Evolutionary conservation across 2,329 filamentous ascomycete species (phyloP).

Genomic region (Fonsecaea pedrosoi): DNA sequence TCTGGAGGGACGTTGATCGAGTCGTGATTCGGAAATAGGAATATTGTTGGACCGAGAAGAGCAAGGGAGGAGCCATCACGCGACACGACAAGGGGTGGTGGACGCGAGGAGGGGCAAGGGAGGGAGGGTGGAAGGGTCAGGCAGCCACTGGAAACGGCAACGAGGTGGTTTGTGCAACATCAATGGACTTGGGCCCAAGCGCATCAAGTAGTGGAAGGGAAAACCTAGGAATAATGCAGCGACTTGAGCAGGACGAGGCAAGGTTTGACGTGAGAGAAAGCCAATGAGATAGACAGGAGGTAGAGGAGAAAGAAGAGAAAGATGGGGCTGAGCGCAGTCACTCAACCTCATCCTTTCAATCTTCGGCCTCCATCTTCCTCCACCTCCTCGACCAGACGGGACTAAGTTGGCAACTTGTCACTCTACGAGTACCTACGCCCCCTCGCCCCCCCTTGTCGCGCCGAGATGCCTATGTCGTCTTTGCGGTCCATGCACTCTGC

Average conservation of each 20-base stretch:
- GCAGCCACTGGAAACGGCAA: constrained; percentile 3
- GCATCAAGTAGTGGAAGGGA: too few species aligned
- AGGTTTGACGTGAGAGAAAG: constrained; percentile 5
- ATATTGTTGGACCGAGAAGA: constrained; percentile 16
- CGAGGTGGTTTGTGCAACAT: constrained; percentile 18
- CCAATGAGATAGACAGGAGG: neutral
- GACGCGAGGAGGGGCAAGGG: neutral
- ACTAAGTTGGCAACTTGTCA: neutral
- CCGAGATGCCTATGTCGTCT: neutral
- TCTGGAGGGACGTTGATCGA: constrained; percentile 13
- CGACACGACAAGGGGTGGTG: constrained; percentile 7
- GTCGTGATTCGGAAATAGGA: constrained; percentile 11
- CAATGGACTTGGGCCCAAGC: neutral
- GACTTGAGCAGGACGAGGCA: neutral
- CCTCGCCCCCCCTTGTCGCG: neutral
- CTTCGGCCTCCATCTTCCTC: neutral
- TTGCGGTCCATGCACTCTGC: neutral
- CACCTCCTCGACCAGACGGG: neutral
- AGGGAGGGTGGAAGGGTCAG: neutral
- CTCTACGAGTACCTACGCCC: neutral
- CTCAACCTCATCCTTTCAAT: neutral
- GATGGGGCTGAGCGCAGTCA: neutral
- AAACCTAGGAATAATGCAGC: constrained; percentile 2
- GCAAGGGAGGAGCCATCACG: constrained; percentile 11
- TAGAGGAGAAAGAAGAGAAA: neutral